These are phyloP conservation scores for Tolypocladium nubicola DNA, from an alignment of 2,329 filamentous ascomycete genomes.

Conservation along the genomic window DNA sequence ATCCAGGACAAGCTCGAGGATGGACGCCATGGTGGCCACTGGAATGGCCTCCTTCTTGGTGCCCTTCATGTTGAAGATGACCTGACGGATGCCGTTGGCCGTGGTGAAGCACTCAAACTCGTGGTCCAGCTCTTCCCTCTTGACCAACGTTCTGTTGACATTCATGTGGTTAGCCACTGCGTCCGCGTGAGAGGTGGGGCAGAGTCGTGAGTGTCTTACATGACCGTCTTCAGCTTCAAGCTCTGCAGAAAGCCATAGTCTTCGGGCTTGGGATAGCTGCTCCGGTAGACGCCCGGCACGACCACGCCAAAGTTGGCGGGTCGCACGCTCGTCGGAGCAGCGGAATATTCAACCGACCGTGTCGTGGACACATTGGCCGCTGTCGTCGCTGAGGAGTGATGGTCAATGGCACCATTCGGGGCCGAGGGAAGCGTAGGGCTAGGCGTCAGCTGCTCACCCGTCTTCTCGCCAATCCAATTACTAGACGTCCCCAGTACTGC, in stretches of 20 bases:
- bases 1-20: conserved; percentile 62
- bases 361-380: conserved; percentile 1
- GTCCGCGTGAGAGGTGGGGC: not conserved
- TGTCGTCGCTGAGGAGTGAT: not conserved
- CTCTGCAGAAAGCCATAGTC: conserved; percentile 61
- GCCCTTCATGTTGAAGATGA: conserved; percentile 69
- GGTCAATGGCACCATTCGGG: not conserved
- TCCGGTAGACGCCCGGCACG: conserved; percentile 65
- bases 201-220: conserved; percentile 40
- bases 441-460: not conserved
- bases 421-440: not conserved
- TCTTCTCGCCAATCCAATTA: not conserved
- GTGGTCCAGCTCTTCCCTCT: conserved; percentile 44
- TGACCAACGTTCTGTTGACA: conserved; percentile 46
- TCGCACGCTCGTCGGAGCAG: conserved; percentile 16
- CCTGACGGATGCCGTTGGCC: conserved; percentile 57
- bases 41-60: conserved; percentile 75
- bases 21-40: conserved; percentile 54
- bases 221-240: conserved; percentile 66
- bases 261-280: conserved; percentile 62
- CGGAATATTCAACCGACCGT: conserved; percentile 8
- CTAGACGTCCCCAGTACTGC: not conserved
- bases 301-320: conserved; percentile 72
- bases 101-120: conserved; percentile 52
- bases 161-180: conserved; percentile 5